Evolutionary conservation across 1,284 basidiomycete genomes (phyloP), one percentile per base, ranked within the genome.

Genomic region (Phellinidium pouzarii): DNA sequence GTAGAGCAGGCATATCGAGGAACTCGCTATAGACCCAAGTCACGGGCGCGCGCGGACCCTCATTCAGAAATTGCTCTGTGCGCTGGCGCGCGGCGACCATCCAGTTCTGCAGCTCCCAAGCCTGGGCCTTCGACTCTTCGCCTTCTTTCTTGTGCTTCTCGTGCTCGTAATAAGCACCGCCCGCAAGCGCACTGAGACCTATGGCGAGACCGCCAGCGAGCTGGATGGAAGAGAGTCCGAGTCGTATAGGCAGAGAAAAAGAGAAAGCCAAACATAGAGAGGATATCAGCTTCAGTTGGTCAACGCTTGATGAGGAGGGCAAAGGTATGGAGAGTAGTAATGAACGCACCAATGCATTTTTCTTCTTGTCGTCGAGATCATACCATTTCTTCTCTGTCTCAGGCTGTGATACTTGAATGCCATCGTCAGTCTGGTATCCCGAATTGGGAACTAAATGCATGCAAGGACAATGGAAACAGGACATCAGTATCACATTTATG

Each of bases 141-240:
- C 78, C 68, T 49, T 66, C 69, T 60, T 84, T 71, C 59, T 77
- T 69, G 58, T 84, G 78, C 14, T 76, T 59, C 52, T 80, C 78
- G 66, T 73, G 81, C 1, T 76, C 78, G 45, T 66, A 63, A 49
- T 69, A 66, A 3, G 17, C 27, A 14, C 48, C 48, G 4, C 81
- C 82, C 7, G 66, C 80, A 27, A 82, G 48, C 7, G 69, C 63
- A 19, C 74, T 76, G 29, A 70, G 64, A 3, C 80, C 82, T 1
- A 74, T 79, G 36, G 75, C 65, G 31, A 86, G 59, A 27, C 80
- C 84, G 31, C 80, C 84, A 26, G 80, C 84, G 54, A 86, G 60
- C 84, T 87, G 55, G 25, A 55, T 19, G 42, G 49, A 36, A 2
- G 2, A 29, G 11, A 5, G 20, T 17, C 36, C 14, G 47, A 46